Conservation (phyloP, 345 rosid genomes). For the Eucalyptus regnans region DNA sequence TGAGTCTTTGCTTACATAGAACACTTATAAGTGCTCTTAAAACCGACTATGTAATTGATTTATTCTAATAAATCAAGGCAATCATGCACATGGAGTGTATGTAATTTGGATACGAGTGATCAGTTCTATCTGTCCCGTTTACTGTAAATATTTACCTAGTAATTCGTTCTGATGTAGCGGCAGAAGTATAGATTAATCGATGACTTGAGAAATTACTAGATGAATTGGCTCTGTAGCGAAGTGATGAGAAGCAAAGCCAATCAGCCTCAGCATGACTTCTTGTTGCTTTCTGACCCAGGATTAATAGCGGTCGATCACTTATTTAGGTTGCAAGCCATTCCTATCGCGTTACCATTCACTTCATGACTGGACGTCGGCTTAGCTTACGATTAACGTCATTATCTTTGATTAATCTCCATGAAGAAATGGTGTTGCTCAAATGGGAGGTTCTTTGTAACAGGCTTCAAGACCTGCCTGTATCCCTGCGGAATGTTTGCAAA, state of each 20-base stretch:
- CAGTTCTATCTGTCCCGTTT: neutral
- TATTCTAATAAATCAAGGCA: neutral
- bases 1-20: conserved; percentile 14
- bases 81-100: neutral
- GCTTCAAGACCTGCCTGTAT: conserved; percentile 64
- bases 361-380: neutral
- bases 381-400: neutral
- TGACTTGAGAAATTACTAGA: neutral
- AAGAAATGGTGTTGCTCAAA: neutral
- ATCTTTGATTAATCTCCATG: neutral
- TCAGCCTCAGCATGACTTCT: neutral
- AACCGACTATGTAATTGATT: neutral
- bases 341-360: neutral
- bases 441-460: conserved; percentile 13
- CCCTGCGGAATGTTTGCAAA: conserved; percentile 79
- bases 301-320: neutral
- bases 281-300: neutral
- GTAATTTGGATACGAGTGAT: neutral
- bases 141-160: neutral
- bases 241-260: neutral
- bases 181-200: neutral
- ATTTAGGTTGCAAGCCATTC: neutral
- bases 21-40: neutral
- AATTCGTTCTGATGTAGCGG: neutral
- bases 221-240: neutral